A percentile compares a stretch with the other conserved stretches of the same genome.
These are phyloP conservation scores for Solanum ossicruentum DNA, from an alignment of 257 asterid species.

Conservation along the genomic window DNA sequence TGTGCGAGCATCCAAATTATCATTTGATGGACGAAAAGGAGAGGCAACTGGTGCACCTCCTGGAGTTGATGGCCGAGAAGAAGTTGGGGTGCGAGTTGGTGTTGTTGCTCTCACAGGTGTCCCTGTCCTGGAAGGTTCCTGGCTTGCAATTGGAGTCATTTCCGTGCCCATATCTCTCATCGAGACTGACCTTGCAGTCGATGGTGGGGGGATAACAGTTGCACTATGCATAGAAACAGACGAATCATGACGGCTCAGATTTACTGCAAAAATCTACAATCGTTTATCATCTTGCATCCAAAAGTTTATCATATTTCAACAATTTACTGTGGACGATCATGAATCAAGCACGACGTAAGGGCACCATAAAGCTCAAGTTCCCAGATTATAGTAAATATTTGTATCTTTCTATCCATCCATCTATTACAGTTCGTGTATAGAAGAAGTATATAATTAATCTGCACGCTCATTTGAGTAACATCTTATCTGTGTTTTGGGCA, in stretches of 20 bases:
- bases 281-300: background rate
- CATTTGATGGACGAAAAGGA: background rate
- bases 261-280: slow-evolving; percentile 13
- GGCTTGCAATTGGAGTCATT: slow-evolving; percentile 10
- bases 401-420: background rate
- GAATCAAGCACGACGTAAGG: background rate
- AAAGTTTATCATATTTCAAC: background rate
- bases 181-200: slow-evolving; percentile 18
- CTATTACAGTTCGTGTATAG: background rate
- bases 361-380: background rate
- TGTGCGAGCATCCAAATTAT: background rate
- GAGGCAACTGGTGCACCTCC: slow-evolving; percentile 7
- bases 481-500: no score
- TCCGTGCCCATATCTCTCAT: slow-evolving; percentile 9
- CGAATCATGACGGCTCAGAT: slow-evolving; percentile 26
- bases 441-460: background rate
- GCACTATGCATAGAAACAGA: slow-evolving; percentile 22
- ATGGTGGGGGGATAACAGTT: slow-evolving; percentile 19
- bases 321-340: background rate
- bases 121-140: slow-evolving; percentile 14
- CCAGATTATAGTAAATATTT: background rate
- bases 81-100: slow-evolving; percentile 10
- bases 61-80: slow-evolving; percentile 14
- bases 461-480: no score
- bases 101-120: slow-evolving; percentile 15